These are phyloP conservation scores for Plasmodium vinckei DNA, from an alignment of 169 alveolate genomes.

Conservation along the genomic window DNA sequence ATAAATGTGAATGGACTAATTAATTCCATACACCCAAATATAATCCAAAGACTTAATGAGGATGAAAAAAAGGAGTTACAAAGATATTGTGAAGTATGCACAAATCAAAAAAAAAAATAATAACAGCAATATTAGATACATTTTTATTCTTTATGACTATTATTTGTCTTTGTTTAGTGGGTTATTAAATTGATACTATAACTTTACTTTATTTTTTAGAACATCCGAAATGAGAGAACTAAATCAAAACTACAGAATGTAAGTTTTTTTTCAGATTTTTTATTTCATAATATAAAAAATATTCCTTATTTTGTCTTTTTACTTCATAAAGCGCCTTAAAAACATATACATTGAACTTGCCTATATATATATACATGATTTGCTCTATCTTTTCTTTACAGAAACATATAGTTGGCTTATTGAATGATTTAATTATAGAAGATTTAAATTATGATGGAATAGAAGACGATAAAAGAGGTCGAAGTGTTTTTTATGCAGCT, in stretches of 20 bases:
- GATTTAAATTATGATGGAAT: constrained; percentile 74
- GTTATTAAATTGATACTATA: no score
- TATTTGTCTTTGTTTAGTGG: neutral
- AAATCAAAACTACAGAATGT: constrained; percentile 65
- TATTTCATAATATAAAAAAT: neutral
- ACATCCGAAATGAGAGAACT: constrained; percentile 64
- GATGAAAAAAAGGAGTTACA: constrained; percentile 66
- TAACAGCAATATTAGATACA: neutral
- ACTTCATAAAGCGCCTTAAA: neutral
- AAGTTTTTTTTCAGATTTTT: constrained; percentile 2
- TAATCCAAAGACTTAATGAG: constrained; percentile 66
- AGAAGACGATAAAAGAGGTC: constrained; percentile 22
- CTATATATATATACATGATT: neutral
- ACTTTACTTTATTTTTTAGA: constrained; percentile 16
- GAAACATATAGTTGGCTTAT: constrained; percentile 65
- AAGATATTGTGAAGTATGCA: constrained; percentile 65
- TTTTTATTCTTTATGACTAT: neutral
- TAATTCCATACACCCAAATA: constrained; percentile 65
- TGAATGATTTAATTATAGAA: constrained; percentile 72
- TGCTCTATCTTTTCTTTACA: neutral
- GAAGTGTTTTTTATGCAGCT: constrained; percentile 70
- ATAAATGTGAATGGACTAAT: constrained; percentile 70
- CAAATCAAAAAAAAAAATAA: neutral
- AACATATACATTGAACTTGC: no score
- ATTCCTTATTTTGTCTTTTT: constrained; percentile 3